Conservation (phyloP, 805 yeast genomes). For the Komagataella phaffii region DNA sequence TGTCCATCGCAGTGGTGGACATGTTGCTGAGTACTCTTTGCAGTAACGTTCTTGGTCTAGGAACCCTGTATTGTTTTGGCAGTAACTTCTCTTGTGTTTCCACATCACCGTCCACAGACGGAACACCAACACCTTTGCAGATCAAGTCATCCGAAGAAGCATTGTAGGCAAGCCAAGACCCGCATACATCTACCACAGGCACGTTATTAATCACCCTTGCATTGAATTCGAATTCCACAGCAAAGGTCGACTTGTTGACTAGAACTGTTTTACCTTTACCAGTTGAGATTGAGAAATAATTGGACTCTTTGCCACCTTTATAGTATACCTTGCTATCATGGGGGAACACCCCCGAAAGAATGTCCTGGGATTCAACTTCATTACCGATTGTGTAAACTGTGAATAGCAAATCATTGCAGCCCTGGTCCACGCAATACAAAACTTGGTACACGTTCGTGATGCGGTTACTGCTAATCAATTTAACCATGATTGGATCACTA, state of each 20-base stretch:
- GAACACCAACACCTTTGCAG: constrained; percentile 5
- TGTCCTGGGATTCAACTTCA: constrained; percentile 6
- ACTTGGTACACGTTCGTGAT: constrained; percentile 5
- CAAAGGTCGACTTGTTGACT: constrained; percentile 9
- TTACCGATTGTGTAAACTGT: constrained; percentile 3
- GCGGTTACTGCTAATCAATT: constrained; percentile 3
- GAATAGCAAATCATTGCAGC: not conserved
- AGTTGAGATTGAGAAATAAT: constrained; percentile 14
- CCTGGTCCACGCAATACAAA: constrained; percentile 3
- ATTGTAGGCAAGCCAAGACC: constrained; percentile 33
- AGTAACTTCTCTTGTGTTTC: constrained; percentile 25
- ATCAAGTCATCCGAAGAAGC: constrained; percentile 25
- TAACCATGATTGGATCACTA: constrained; percentile 10
- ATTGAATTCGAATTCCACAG: constrained; percentile 5
- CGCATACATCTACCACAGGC: constrained; percentile 35
- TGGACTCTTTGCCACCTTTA: constrained; percentile 5
- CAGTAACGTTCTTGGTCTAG: constrained; percentile 31
- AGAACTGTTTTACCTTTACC: constrained; percentile 15
- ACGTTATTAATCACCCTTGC: constrained; percentile 15
- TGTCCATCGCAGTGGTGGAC: constrained; percentile 40
- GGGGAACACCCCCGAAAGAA: constrained; percentile 15
- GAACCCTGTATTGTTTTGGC: constrained; percentile 15
- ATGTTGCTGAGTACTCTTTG: constrained; percentile 33
- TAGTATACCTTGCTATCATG: constrained; percentile 12
- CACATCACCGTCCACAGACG: constrained; percentile 1